Conservation (phyloP, 768 basidiomycete species). For the Lentinula sp. region DNA sequence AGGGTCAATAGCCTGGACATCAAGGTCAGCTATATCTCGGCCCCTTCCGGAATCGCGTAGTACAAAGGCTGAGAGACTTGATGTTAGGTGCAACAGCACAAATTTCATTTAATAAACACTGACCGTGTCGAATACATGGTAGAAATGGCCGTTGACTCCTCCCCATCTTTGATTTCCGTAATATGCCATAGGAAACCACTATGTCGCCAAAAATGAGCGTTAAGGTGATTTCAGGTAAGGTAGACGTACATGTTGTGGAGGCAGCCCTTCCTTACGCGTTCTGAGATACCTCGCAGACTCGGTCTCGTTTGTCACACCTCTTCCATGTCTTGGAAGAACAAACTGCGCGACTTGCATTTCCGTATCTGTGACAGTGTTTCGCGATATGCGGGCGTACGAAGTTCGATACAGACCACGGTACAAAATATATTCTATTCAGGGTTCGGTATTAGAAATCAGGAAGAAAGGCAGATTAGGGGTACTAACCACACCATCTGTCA, state of each 20-base stretch:
- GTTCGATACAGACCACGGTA: conserved; percentile 78
- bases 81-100: neutral
- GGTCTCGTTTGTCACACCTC: conserved; percentile 49
- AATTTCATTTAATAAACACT: conserved; percentile 13
- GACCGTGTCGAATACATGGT: conserved; percentile 74
- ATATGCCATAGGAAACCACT: conserved; percentile 80
- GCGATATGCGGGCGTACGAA: conserved; percentile 76
- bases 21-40: conserved; percentile 18
- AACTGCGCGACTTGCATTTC: conserved; percentile 89
- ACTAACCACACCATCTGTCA: conserved; percentile 60
- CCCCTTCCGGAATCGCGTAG: conserved; percentile 31
- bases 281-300: conserved; percentile 62
- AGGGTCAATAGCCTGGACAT: too few species aligned
- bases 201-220: neutral
- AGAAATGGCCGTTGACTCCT: conserved; percentile 66
- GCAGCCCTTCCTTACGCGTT: conserved; percentile 58
- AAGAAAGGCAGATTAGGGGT: neutral
- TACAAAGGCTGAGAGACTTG: conserved; percentile 26
- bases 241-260: conserved; percentile 52
- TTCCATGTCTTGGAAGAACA: conserved; percentile 58
- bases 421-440: conserved; percentile 68
- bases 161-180: conserved; percentile 47
- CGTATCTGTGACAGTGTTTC: conserved; percentile 84
- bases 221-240: neutral
- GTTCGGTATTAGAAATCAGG: neutral